These are phyloP conservation scores for Globisporangium apiculatum DNA, from an alignment of 352 stramenopile genomes.

Conservation along the genomic window DNA sequence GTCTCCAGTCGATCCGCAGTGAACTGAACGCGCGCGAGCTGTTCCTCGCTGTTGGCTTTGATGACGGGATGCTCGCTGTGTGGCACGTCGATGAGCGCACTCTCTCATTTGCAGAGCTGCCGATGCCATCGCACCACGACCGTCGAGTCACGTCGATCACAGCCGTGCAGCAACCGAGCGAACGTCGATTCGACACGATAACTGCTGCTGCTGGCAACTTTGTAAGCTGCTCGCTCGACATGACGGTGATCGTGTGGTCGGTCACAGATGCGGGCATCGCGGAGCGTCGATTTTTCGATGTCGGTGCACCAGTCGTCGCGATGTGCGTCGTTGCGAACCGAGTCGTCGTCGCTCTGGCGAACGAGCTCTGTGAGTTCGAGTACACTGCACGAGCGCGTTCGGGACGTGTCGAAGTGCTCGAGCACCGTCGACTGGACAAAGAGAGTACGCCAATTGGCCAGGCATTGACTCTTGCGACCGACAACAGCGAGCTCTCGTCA, in stretches of 20 bases:
- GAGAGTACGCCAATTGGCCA: no score
- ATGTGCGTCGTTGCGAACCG: slow-evolving; percentile 23
- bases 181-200: neutral
- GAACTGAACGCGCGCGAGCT: neutral
- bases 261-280: slow-evolving; percentile 23
- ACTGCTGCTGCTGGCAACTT: slow-evolving; percentile 16
- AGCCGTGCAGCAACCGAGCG: neutral
- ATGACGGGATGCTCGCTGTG: slow-evolving; percentile 40
- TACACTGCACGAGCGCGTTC: slow-evolving; percentile 1
- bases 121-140: slow-evolving; percentile 29
- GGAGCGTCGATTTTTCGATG: slow-evolving; percentile 57
- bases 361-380: slow-evolving; percentile 26
- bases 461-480: no score
- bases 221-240: slow-evolving; percentile 48
- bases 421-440: neutral
- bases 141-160: slow-evolving; percentile 32
- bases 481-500: neutral
- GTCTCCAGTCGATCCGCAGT: slow-evolving; percentile 21
- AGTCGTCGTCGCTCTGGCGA: slow-evolving; percentile 24
- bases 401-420: neutral
- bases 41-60: slow-evolving; percentile 34
- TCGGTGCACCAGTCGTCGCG: slow-evolving; percentile 42
- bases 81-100: slow-evolving; percentile 22
- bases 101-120: slow-evolving; percentile 20
- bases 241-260: slow-evolving; percentile 55